Base-by-base conservation (phyloP, 129 eudicot genomes). In the Heracleum sosnowskyi region DNA sequence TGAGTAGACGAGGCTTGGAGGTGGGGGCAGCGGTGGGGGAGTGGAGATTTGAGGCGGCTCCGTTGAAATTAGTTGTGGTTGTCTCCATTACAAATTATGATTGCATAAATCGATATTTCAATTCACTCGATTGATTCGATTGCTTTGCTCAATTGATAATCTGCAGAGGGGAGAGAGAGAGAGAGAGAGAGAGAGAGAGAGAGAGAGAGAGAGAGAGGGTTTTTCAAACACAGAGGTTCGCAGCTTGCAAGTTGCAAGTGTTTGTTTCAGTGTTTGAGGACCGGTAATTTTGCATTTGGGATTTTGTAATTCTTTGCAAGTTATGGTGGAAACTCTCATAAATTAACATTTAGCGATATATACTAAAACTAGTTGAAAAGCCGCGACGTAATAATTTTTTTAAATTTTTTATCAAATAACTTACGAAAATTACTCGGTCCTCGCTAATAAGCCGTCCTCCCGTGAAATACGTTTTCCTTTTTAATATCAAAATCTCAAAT, bases 1-100 rank as follows among this genome's bases (percentile, higher is more conserved):
- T 77, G 1, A 74, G 72, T 55, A 49, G 73, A 55, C 78, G 84
- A 64, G 75, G 55, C 15, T 17, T 33, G 9, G 46, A 10, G 80
- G 83, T 8, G 76, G 63, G 40, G 20, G 1, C 33, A 41, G 57
- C 80, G 70, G 55, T 39, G 77, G 62, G 39, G 75, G 74, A 62
- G 28, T 41, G 2, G 36, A 40, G 35, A 63, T 47, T 69, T 40
- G 26, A 31, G 63, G 70, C 42, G 74, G 74, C 63, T 40, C 75
- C 80, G 42, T 41, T 36, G 2, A 44, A 31, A 63, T 51, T 44
- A 39, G 42, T 64, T 26, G 68, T n/a, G 26, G 34, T 10, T 26
- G 68, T 60, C 68, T 60, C 68, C 68, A 60, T 60, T 60, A 3
- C 68, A 6, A 26, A 57, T 26, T 60, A 26, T n/a, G 33, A 60